phyloP scores from a whole-genome alignment of 139 green algal species.

The Yamagishiella unicocca region DNA sequence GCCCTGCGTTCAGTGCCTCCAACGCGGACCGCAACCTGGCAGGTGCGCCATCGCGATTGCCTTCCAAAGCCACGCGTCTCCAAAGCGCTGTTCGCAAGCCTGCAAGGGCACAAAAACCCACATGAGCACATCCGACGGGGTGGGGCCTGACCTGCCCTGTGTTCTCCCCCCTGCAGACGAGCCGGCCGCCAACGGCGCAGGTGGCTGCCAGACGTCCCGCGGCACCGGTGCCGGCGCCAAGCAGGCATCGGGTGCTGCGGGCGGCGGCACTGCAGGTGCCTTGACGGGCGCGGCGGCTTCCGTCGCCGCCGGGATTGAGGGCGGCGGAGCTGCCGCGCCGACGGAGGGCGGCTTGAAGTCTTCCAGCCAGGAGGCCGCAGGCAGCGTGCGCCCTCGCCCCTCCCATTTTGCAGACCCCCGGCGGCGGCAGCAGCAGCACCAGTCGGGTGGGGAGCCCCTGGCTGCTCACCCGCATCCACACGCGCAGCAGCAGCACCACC shows the following conservation, averaged over 20 bases:
- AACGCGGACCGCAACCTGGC: slow-evolving; percentile 2
- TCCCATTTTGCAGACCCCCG: background rate
- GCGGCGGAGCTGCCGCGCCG: background rate
- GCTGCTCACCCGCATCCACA: background rate
- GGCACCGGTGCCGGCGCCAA: background rate
- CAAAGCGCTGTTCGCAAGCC: no score
- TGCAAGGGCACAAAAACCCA: no score
- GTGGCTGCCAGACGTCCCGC: background rate
- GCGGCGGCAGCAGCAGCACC: background rate
- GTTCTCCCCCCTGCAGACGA: background rate
- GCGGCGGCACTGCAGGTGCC: background rate
- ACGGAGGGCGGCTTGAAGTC: background rate
- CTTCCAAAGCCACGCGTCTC: no score
- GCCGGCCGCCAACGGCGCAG: background rate
- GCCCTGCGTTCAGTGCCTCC: slow-evolving; percentile 37
- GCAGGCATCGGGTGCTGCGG: background rate
- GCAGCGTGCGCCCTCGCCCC: background rate
- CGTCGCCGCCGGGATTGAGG: background rate
- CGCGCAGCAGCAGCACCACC: background rate
- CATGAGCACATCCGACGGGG: no score
- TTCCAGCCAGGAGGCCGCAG: background rate
- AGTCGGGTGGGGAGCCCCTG: background rate
- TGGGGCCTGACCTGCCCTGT: no score
- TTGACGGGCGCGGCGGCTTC: background rate
- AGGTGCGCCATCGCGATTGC: no score